Evolutionary conservation across 2,329 filamentous ascomycete genomes (phyloP).

Genomic region (Botrytis squamosa): DNA sequence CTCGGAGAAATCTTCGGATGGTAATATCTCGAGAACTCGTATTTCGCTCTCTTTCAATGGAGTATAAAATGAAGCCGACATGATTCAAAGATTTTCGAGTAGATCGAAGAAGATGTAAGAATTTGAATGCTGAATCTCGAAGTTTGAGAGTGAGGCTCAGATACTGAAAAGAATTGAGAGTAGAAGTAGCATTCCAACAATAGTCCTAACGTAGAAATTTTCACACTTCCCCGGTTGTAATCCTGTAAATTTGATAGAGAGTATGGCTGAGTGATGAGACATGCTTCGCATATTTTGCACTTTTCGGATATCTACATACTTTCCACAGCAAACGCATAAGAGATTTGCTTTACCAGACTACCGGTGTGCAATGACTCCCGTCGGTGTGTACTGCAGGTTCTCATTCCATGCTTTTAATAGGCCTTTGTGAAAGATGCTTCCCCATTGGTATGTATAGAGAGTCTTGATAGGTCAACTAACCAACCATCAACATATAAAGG

Average conservation of each 20-base stretch:
- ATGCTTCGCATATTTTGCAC: neutral
- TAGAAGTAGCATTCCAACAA: neutral
- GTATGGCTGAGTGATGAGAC: neutral
- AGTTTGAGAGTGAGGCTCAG: neutral
- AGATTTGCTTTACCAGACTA: neutral
- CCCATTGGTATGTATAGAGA: neutral
- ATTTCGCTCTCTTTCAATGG: neutral
- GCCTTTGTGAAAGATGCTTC: neutral
- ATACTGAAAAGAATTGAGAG: neutral
- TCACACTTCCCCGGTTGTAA: neutral
- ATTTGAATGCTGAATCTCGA: neutral
- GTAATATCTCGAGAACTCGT: neutral
- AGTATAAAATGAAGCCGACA: neutral
- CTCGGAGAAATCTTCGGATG: neutral
- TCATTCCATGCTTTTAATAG: neutral
- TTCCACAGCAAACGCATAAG: neutral
- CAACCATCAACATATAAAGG: neutral
- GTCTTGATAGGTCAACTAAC: neutral
- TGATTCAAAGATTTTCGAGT: neutral
- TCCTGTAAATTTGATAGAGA: neutral
- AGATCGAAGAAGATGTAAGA: neutral
- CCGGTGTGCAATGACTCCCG: neutral
- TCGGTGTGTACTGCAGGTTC: neutral
- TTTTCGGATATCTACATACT: neutral
- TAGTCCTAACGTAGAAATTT: neutral